Base-by-base conservation (phyloP, 2,329 filamentous ascomycete genomes). In the Rhexocercosporidium sp. region DNA sequence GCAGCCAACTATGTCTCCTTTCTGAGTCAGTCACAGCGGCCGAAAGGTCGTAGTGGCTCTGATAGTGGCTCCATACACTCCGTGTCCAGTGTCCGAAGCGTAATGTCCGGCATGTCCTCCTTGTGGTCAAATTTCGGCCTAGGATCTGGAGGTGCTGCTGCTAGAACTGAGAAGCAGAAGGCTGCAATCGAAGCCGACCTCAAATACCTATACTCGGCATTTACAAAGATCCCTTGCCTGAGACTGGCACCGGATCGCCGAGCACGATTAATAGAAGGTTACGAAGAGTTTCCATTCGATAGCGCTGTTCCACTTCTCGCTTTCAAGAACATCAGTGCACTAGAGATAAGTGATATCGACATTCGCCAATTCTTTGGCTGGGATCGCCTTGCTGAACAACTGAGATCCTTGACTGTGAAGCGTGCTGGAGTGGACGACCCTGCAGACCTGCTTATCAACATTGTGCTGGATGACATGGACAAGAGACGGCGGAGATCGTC, bases 271-370 rank as follows among this genome's bases (percentile, higher is more conserved):
- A 97, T 99, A 73, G 88, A 90, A 72, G 95, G 95, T 31, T 98
- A 96, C 77, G 96, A 99, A 79, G 95, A 97, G 79, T 99, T 98
- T 73, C 96, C 96, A 2, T 97, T 98, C 79, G 96, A 99, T 79
- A 97, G 93, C 27, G 96, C 96, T 22, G 96, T 99, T 34, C 96
- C 96, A 22, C 84, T 99, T n/a, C 91, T 97, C 78, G 92, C 92
- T 9, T 98, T 99, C 86, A 98, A 99, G 82, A 99, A 98, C 74
- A 83, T 98, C 63, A 95, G 95, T 80, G 92, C 93, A 25, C 85
- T 99, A 71, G 96, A 99, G 79, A 92, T 99, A 62, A 94, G 91
- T 81, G 94, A 96, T 80, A 91, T 98, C 77, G 96, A 99, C 79
- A 97, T 97, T 77, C 89, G 96, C 69, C 94, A 97, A 74, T 97